Evolutionary conservation across 2,329 filamentous ascomycete genomes (phyloP), one percentile per base, ranked within the genome.

Genomic region (Dothideomycetidae sp.): DNA sequence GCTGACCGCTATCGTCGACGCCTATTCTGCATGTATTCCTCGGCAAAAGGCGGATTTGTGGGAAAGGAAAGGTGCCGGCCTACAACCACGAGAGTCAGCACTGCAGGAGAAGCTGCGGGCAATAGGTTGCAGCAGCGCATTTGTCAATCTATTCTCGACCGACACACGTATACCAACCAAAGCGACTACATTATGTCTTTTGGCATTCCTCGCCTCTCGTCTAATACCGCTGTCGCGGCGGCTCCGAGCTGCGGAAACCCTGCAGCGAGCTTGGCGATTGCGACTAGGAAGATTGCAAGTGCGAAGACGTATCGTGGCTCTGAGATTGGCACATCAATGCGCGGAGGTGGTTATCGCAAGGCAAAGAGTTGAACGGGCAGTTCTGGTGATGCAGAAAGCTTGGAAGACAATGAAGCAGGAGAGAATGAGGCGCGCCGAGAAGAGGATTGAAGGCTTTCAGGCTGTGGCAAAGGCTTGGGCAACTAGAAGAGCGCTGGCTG

Each of bases 191-290:
- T 50, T 74, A 16, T 64, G 68, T 2, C 64, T 68, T 2, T 63
- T 78, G 5, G 63, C 71, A 3, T 75, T 75, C 50, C 62, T 78
- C 4, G 71, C 70, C 29, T 73, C 69, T 3, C 63, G 72, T 29
- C 56, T 77, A 1, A 57, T 77, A 3, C 63, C 66, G 0, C 59
- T 70, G 4, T 63, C 64, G 1, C 60, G 60, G 39, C 56, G 55
- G 10, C 57, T 62, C 40, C 62, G 65, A 30, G 72, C 72, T 2
- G 70, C 71, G 1, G 50, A 57, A 2, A 57, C 58, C 0, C 62
- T 78, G 11, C 72, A 77, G 48, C 55, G 57, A 11, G 59, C 60
- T 5, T 75, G 65, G 57, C 64, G 71, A 12, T 31, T 42, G 4
- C 47, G 47, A 37, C 38, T 55, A n/a, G 39, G 50, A 9, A 53